Percentiles rank a stretch among this genome's conserved stretches.
Evolutionary conservation across 768 basidiomycete species (phyloP).

Genomic region (Boletus eberwhitei): DNA sequence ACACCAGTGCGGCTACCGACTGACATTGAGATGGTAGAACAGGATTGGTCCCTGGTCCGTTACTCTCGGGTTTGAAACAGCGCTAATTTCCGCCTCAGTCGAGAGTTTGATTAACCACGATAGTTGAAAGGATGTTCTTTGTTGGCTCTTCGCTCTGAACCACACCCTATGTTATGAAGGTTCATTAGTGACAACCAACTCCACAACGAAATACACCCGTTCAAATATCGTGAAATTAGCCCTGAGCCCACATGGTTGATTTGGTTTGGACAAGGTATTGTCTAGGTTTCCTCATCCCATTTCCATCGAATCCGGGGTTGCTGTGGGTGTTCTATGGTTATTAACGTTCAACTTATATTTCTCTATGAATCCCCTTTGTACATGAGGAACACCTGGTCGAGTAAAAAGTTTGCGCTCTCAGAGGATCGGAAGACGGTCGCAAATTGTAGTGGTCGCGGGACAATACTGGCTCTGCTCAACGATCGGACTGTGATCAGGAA

Average conservation of each 20-base stretch:
- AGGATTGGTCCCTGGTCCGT: neutral
- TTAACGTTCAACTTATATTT: neutral
- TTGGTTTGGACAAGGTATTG: neutral
- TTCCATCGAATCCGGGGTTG: neutral
- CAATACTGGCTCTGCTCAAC: neutral
- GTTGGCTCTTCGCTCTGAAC: neutral
- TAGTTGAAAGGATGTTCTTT: neutral
- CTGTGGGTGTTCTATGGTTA: neutral
- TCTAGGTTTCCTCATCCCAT: neutral
- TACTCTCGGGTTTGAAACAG: neutral
- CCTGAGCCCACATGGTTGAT: neutral
- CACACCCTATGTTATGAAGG: neutral
- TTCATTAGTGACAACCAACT: neutral
- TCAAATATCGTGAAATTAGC: neutral
- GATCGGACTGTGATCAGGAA: neutral
- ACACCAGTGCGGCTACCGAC: neutral
- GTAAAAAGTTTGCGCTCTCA: neutral
- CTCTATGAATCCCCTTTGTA: neutral
- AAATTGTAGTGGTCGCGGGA: neutral
- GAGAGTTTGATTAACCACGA: neutral
- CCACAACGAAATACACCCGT: neutral
- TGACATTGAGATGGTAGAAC: neutral
- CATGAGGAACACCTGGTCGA: neutral
- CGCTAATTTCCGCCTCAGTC: neutral
- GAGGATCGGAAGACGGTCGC: neutral